Evolutionary conservation across 2,329 filamentous ascomycete genomes (phyloP).

Genomic region (Paradendryphiella salina): DNA sequence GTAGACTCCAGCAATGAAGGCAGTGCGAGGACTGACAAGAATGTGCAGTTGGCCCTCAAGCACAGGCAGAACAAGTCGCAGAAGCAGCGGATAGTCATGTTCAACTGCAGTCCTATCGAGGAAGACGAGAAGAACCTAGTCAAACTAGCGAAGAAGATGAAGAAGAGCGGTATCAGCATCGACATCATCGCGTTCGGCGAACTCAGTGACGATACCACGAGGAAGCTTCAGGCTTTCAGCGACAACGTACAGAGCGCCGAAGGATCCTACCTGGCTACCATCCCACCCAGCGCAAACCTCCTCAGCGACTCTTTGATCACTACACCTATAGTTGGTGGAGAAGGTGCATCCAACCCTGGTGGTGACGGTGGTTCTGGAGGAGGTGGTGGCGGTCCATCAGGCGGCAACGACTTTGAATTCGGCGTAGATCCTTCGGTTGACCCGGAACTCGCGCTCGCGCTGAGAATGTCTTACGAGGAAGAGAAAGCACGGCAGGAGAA

Average conservation of each 20-base stretch:
- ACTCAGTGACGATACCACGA: slow-evolving; percentile 81
- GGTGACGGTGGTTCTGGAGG: slow-evolving; percentile 56
- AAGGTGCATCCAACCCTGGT: slow-evolving; percentile 64
- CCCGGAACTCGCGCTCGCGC: slow-evolving; percentile 88
- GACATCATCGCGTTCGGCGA: slow-evolving; percentile 97
- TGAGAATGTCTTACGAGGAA: slow-evolving; percentile 98
- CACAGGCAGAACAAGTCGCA: slow-evolving; percentile 98
- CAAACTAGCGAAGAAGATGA: slow-evolving; percentile 96
- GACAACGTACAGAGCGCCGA: slow-evolving; percentile 87
- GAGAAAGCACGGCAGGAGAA: slow-evolving; percentile 93
- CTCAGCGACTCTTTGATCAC: slow-evolving; percentile 90
- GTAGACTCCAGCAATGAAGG: slow-evolving; percentile 64
- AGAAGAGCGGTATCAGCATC: slow-evolving; percentile 92
- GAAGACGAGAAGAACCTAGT: slow-evolving; percentile 89
- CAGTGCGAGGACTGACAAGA: slow-evolving; percentile 60
- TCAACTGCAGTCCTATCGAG: slow-evolving; percentile 88
- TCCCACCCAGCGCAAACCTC: slow-evolving; percentile 87
- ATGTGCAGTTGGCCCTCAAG: slow-evolving; percentile 81
- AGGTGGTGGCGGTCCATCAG: slow-evolving; percentile 58
- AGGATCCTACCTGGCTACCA: slow-evolving; percentile 86
- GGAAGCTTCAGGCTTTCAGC: slow-evolving; percentile 92
- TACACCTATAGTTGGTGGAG: slow-evolving; percentile 86
- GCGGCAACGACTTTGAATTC: slow-evolving; percentile 74
- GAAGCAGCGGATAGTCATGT: slow-evolving; percentile 93
- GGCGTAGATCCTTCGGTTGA: slow-evolving; percentile 90